Percentiles rank a stretch among this genome's conserved stretches.
These are phyloP conservation scores for Geoglossum glabrum DNA, from an alignment of 495 filamentous ascomycete genomes.

Conservation along the genomic window DNA sequence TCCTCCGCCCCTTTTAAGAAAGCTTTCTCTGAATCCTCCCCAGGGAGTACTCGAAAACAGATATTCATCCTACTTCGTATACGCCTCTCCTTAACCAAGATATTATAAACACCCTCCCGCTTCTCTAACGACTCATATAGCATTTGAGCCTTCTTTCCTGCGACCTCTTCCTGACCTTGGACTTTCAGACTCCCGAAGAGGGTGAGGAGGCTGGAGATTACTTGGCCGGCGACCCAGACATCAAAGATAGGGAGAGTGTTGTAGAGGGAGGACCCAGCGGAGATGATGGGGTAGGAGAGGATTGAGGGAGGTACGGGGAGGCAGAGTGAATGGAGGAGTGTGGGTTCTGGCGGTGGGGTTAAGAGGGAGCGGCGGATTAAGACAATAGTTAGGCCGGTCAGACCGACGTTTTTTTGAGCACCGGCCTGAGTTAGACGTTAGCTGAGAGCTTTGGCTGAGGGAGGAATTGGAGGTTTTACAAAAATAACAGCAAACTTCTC, in stretches of 20 bases:
- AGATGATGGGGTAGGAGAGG: constrained; percentile 57
- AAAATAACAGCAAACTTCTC: constrained; percentile 53
- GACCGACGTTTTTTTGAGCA: constrained; percentile 81
- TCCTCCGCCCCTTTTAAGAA: constrained; percentile 55
- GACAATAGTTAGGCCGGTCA: constrained; percentile 65
- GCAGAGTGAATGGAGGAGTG: constrained; percentile 50
- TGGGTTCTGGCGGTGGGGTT: constrained; percentile 35
- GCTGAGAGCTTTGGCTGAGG: constrained; percentile 6
- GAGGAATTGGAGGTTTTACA: constrained; percentile 22
- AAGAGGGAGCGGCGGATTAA: constrained; percentile 63
- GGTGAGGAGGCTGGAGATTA: constrained; percentile 46
- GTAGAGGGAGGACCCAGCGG: constrained; percentile 80
- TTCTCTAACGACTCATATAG: constrained; percentile 59
- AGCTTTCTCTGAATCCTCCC: constrained; percentile 45
- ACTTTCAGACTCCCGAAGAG: constrained; percentile 43
- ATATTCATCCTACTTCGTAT: constrained; percentile 79
- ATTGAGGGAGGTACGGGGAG: constrained; percentile 59
- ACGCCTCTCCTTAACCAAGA: constrained; percentile 46
- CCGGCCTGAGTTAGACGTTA: constrained; percentile 24
- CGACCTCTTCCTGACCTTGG: constrained; percentile 45
- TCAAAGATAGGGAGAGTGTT: constrained; percentile 92
- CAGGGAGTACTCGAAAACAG: constrained; percentile 58
- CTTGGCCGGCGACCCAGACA: constrained; percentile 71
- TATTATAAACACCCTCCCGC: constrained; percentile 43
- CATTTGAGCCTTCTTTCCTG: constrained; percentile 46